A percentile compares a stretch with the other conserved stretches of the same genome.
These are phyloP conservation scores for Wallemia hederae DNA, from an alignment of 1,284 basidiomycete genomes.

Conservation along the genomic window DNA sequence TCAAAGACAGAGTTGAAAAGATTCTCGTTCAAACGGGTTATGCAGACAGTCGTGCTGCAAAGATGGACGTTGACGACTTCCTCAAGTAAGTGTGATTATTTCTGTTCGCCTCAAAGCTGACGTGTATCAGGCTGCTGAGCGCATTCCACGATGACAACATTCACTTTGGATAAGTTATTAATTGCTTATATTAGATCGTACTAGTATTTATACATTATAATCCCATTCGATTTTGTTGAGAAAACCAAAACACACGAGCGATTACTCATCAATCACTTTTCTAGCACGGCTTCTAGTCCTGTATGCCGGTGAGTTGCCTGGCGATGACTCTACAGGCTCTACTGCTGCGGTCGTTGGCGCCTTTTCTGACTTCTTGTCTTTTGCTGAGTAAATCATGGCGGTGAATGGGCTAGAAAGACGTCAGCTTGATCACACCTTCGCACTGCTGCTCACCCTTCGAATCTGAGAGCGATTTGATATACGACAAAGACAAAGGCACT, in stretches of 20 bases:
- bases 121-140: slow-evolving; percentile 25
- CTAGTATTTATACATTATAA: background rate
- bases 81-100: slow-evolving; percentile 27
- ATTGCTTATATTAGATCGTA: background rate
- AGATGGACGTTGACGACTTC: slow-evolving; percentile 59
- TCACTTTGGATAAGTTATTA: slow-evolving; percentile 32
- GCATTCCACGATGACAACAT: slow-evolving; percentile 56
- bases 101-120: background rate
- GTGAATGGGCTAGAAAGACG: slow-evolving; percentile 33
- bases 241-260: background rate
- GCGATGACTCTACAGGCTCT: background rate
- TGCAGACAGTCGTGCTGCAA: slow-evolving; percentile 39
- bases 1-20: slow-evolving; percentile 42
- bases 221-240: background rate
- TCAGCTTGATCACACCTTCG: slow-evolving; percentile 3
- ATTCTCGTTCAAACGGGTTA: slow-evolving; percentile 38
- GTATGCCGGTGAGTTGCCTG: background rate
- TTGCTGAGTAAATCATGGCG: slow-evolving; percentile 39
- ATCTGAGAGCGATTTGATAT: slow-evolving; percentile 51
- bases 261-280: background rate
- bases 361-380: background rate
- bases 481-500: slow-evolving; percentile 48
- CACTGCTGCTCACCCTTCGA: slow-evolving; percentile 40
- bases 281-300: background rate
- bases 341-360: background rate